Conservation (phyloP, 2,329 filamentous ascomycete species). For the Parascedosporium putredinis region DNA sequence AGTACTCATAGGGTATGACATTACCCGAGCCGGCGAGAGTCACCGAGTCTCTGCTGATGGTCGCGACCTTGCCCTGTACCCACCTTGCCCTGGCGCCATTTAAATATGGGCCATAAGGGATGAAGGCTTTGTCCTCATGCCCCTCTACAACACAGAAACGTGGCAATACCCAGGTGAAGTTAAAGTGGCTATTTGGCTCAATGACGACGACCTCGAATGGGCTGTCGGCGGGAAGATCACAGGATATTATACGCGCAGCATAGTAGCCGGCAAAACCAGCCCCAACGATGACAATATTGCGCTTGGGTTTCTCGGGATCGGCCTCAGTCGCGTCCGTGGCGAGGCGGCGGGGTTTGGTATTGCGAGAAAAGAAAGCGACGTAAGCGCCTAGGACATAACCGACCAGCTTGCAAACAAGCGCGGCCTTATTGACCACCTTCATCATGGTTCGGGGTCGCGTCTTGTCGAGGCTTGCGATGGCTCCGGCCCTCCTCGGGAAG, state of each 20-base stretch:
- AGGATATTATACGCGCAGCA: conserved; percentile 35
- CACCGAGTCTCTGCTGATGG: conserved; percentile 27
- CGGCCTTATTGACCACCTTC: conserved; percentile 19
- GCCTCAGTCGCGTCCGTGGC: not conserved
- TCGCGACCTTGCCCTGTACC: conserved; percentile 30
- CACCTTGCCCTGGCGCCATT: conserved; percentile 23
- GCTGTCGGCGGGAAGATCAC: conserved; percentile 33
- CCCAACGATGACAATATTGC: conserved; percentile 44
- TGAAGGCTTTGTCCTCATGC: conserved; percentile 48
- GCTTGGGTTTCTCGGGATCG: conserved; percentile 19
- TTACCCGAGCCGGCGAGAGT: conserved; percentile 28
- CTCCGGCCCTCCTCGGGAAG: no score
- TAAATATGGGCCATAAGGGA: conserved; percentile 42
- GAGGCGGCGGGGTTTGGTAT: conserved; percentile 4
- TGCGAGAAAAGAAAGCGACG: conserved; percentile 11
- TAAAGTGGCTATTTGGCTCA: conserved; percentile 50
- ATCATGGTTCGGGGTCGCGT: conserved; percentile 5
- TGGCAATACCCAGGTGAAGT: conserved; percentile 50
- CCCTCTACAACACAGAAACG: conserved; percentile 43
- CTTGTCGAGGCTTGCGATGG: no score
- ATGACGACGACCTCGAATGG: conserved; percentile 42
- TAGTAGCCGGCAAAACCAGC: conserved; percentile 48
- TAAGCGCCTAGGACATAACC: conserved; percentile 17
- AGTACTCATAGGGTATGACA: conserved; percentile 39
- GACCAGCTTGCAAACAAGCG: conserved; percentile 20